Conservation (phyloP, 345 rosid species). For the Lenwebbia sp. region DNA sequence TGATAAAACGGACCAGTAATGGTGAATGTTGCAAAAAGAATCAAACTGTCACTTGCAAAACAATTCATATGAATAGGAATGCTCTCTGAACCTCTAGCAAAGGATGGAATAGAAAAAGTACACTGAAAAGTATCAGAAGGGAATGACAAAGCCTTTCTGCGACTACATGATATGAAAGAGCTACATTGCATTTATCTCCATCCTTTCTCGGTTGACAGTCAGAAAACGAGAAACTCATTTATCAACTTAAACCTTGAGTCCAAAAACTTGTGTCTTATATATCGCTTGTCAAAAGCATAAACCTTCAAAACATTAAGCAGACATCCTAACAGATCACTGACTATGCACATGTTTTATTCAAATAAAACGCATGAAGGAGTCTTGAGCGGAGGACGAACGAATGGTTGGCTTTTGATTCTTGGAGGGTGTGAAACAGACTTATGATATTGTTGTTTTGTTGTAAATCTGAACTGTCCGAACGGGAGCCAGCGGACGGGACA, state of each 20-base stretch:
- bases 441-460: background rate
- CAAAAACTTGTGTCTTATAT: background rate
- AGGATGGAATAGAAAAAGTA: background rate
- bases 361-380: background rate
- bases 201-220: background rate
- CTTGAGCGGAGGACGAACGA: background rate
- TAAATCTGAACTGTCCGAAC: background rate
- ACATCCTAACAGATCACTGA: background rate
- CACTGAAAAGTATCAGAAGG: background rate
- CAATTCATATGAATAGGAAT: background rate
- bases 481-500: background rate
- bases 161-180: background rate
- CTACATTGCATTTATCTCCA: background rate
- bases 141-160: background rate
- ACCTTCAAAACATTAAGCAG: background rate
- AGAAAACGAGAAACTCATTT: background rate
- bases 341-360: background rate
- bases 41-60: background rate
- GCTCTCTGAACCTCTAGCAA: background rate
- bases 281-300: background rate
- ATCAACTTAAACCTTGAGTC: background rate
- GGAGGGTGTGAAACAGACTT: background rate
- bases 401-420: background rate
- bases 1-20: background rate
- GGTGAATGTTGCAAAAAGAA: background rate